Evolutionary conservation across 1,284 basidiomycete genomes (phyloP).

Genomic region (Heliocybe sulcata): DNA sequence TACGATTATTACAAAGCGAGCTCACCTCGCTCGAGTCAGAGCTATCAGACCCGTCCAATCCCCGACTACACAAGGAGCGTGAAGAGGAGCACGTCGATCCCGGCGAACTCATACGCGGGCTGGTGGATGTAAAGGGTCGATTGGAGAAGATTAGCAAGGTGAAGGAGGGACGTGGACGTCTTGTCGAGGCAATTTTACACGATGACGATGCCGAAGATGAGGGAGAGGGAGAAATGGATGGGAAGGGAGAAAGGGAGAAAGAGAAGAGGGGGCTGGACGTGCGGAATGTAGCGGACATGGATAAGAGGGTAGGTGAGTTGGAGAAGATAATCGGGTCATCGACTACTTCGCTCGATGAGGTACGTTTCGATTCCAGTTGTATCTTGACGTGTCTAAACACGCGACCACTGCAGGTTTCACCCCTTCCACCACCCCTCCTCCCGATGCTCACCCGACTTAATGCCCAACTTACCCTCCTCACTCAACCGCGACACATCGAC

Average conservation of each 20-base stretch:
- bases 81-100: conserved; percentile 60
- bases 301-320: conserved; percentile 71
- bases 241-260: conserved; percentile 14
- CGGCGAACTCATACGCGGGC: conserved; percentile 65
- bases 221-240: conserved; percentile 7
- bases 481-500: conserved; percentile 95
- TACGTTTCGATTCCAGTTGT: conserved; percentile 21
- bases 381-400: conserved; percentile 1
- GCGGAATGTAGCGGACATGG: conserved; percentile 58
- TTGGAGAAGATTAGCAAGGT: conserved; percentile 60
- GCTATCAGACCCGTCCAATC: conserved; percentile 64
- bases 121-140: conserved; percentile 65
- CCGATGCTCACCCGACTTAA: conserved; percentile 80
- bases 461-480: conserved; percentile 80
- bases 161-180: conserved; percentile 55
- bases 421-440: conserved; percentile 74
- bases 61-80: conserved; percentile 42
- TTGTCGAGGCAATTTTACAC: conserved; percentile 58
- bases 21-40: conserved; percentile 60
- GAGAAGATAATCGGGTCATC: conserved; percentile 78
- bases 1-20: conserved; percentile 57
- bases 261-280: conserved; percentile 29
- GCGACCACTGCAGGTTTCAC: conserved; percentile 37
- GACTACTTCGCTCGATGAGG: conserved; percentile 67
- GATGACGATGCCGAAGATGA: conserved; percentile 18